Evolutionary conservation across 78 protist species (phyloP).

Genomic region (Blattamonas nauphoetae): DNA sequence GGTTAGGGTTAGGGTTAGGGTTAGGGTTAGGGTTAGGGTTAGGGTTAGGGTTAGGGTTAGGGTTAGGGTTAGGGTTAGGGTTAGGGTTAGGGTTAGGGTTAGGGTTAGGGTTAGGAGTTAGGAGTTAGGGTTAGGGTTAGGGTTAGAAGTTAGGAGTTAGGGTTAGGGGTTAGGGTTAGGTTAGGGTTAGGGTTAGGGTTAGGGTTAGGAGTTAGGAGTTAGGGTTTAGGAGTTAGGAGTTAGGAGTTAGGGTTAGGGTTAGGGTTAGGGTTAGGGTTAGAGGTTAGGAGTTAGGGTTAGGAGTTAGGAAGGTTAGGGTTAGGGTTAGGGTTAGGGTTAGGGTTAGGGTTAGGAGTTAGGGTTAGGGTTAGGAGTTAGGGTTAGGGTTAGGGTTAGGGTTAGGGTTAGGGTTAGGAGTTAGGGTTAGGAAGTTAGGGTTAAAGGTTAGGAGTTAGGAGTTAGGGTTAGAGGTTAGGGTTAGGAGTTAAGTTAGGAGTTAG

Average conservation of each 20-base stretch:
- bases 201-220: not conserved
- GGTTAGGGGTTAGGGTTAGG: not conserved
- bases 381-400: conserved; percentile 9
- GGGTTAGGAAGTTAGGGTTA: not conserved
- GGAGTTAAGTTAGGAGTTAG: not conserved
- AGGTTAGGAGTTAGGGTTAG: conserved; percentile 14
- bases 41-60: conserved; percentile 5
- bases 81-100: conserved; percentile 24
- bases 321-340: conserved; percentile 2
- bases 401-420: conserved; percentile 4
- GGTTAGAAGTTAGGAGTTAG: conserved; percentile 9
- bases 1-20: conserved; percentile 24
- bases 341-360: not conserved
- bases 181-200: conserved; percentile 9
- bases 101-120: not conserved
- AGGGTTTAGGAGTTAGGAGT: conserved; percentile 14
- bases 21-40: conserved; percentile 17
- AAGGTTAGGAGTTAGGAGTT: not conserved
- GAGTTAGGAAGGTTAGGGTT: conserved; percentile 5
- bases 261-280: conserved; percentile 19
- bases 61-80: conserved; percentile 24
- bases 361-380: not conserved
- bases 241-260: conserved; percentile 12
- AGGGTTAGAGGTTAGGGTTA: conserved; percentile 5
- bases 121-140: conserved; percentile 24